Evolutionary conservation across 164 flowering plant species (phyloP).

Genomic region (Litsea cubeba): DNA sequence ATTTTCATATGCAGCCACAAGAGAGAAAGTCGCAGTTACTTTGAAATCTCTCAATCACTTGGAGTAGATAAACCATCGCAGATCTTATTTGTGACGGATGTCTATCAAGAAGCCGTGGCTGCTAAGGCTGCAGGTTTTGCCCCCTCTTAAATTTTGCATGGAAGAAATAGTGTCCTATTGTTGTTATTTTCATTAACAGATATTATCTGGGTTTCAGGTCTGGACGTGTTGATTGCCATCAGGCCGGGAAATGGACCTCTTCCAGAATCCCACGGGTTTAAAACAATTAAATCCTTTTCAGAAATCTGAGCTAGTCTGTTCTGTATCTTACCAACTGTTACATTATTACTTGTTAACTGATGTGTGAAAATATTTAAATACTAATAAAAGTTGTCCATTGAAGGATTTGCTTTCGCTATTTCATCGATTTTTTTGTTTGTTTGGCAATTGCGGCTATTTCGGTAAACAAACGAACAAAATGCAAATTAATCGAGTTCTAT

Average conservation of each 20-base stretch:
- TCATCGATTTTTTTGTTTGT: not conserved
- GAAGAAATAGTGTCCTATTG: not conserved
- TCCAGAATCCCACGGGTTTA: slow-evolving; percentile 79
- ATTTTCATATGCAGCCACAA: slow-evolving; percentile 47
- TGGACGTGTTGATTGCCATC: slow-evolving; percentile 76
- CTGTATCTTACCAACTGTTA: not conserved
- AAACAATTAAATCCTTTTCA: slow-evolving; percentile 60
- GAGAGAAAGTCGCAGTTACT: slow-evolving; percentile 66
- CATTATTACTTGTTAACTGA: not conserved
- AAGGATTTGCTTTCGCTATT: not conserved
- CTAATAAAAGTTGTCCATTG: not conserved
- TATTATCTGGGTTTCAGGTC: slow-evolving; percentile 43
- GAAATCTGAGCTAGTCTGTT: slow-evolving; percentile 43
- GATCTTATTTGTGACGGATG: slow-evolving; percentile 81
- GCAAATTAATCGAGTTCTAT: too few species aligned
- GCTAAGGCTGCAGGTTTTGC: slow-evolving; percentile 85
- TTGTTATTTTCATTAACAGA: not conserved
- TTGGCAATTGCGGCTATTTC: too few species aligned
- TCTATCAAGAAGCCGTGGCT: slow-evolving; percentile 83
- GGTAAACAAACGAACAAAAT: too few species aligned
- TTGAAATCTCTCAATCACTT: slow-evolving; percentile 63
- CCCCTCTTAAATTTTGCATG: not conserved
- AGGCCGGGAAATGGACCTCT: slow-evolving; percentile 89
- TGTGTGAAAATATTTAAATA: not conserved
- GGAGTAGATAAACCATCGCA: slow-evolving; percentile 86